These are phyloP conservation scores for Pseudogymnoascus sp. DNA, from an alignment of 2,329 filamentous ascomycete species.

Conservation along the genomic window DNA sequence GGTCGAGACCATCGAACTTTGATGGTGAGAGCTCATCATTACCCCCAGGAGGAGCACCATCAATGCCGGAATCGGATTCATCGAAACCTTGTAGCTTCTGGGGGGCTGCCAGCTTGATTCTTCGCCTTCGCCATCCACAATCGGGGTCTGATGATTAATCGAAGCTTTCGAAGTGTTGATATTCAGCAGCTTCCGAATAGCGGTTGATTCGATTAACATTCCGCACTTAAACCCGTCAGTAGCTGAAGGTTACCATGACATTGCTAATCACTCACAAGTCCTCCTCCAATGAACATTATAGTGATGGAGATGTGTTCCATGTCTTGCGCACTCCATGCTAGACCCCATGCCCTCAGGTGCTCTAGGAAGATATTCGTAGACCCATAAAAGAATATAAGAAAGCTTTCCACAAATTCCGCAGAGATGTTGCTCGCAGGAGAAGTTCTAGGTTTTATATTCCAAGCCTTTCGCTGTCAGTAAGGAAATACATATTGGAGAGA, in stretches of 20 bases:
- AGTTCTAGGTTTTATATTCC: conserved; percentile 67
- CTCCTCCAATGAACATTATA: conserved; percentile 87
- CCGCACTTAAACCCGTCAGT: conserved; percentile 49
- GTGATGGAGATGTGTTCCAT: conserved; percentile 91
- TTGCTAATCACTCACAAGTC: conserved; percentile 54
- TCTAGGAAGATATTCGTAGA: conserved; percentile 87
- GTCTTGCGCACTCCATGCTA: conserved; percentile 68
- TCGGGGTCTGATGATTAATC: conserved; percentile 29
- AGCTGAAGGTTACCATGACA: background rate
- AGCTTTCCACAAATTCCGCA: conserved; percentile 83
- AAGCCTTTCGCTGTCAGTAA: conserved; percentile 47
- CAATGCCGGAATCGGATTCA: conserved; percentile 83
- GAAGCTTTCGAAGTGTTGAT: conserved; percentile 30
- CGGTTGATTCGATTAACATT: conserved; percentile 74
- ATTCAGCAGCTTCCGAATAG: conserved; percentile 61
- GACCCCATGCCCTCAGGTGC: conserved; percentile 68
- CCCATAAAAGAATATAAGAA: conserved; percentile 85
- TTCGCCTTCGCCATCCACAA: conserved; percentile 32
- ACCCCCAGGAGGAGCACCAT: conserved; percentile 81
- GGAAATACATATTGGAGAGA: conserved; percentile 39
- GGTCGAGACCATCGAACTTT: conserved; percentile 66
- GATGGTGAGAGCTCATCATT: conserved; percentile 90
- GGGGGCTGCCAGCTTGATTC: conserved; percentile 50
- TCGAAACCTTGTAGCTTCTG: conserved; percentile 62
- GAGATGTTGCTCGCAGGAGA: conserved; percentile 52